Evolutionary conservation across 164 flowering plant species (phyloP), one percentile per base, ranked within the genome.

Genomic region (Chloranthus sessilifolius): DNA sequence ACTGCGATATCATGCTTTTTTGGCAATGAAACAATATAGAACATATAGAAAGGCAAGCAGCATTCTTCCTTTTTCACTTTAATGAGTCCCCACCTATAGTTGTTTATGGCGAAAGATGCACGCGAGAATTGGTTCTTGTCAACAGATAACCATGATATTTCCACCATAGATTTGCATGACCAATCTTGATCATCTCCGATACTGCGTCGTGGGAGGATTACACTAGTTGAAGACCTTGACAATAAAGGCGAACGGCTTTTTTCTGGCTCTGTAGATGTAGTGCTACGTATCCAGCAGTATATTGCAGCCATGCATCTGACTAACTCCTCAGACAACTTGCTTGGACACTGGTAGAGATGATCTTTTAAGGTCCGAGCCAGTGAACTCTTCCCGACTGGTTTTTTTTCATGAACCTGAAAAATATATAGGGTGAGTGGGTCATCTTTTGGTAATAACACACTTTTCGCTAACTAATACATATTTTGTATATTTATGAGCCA

Each of bases 261-360:
- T 41, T 60, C 73, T 20, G 76, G 53, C 55, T 67, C 69, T 3
- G 31, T 50, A 38, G 92, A 71, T 35, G 66, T 45, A 36, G 75
- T 39, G 24, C 62, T 60, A 24, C 71, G 67, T 43, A 88, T 65
- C 74, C 85, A 80, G 72, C 78, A 80, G 56, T 85, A 88, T 21
- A 83, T 77, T 17, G 83, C 61, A 16, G 82, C 92, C 95, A 85
- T 88, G 54, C 82, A 78, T 66, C 73, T 71, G 38, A 88, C 83
- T 80, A 88, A 73, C 60, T 83, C 92, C 68, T 83, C 88, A 3
- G 96, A 82, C 56, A 88, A 61, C 51, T 77, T 83, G 74, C 80
- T 74, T 1, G 95, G 97, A 38, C 89, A 85, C 60, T 75, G 80
- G 61, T 72, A 50, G 27, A 85, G 81, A 65, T 88, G 89, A 55